Conservation (phyloP, 1,139 yeast genomes). For the Trichomonascaceae sp. region DNA sequence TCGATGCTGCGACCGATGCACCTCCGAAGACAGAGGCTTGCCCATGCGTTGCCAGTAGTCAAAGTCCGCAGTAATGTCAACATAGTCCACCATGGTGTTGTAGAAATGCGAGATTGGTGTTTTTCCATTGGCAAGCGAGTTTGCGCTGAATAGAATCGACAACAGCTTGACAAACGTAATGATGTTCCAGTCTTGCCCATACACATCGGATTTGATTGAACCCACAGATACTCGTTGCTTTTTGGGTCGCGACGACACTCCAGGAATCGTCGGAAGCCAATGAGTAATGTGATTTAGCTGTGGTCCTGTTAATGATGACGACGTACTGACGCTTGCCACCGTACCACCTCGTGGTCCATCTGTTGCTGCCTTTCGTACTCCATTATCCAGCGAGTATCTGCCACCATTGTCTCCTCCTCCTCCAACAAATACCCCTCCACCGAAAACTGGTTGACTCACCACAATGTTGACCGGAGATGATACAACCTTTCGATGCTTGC, state of each 20-base stretch:
- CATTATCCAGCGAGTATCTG: not conserved
- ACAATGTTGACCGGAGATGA: not conserved
- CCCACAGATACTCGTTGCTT: conserved; percentile 17
- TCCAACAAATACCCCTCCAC: not conserved
- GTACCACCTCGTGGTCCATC: not conserved
- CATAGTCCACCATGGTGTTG: conserved; percentile 69
- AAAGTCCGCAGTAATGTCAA: conserved; percentile 65
- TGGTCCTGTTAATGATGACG: not conserved
- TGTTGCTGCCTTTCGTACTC: not conserved
- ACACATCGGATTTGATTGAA: conserved; percentile 40
- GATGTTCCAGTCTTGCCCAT: conserved; percentile 74
- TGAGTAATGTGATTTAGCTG: conserved; percentile 1
- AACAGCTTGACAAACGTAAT: conserved; percentile 50
- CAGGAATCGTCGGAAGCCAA: conserved; percentile 1
- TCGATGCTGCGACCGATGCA: not conserved
- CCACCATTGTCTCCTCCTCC: not conserved
- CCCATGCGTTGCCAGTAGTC: conserved; percentile 55
- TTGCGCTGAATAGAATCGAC: conserved; percentile 43
- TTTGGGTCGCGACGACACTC: conserved; percentile 11
- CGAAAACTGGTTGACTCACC: not conserved
- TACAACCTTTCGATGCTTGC: not conserved
- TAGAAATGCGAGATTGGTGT: conserved; percentile 49
- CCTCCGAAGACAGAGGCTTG: conserved; percentile 6
- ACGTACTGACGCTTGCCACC: conserved; percentile 2
- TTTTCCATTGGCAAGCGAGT: conserved; percentile 26